phyloP scores from a whole-genome alignment of 176 grass and related monocot genomes.

The Coix lacrymajobi region DNA sequence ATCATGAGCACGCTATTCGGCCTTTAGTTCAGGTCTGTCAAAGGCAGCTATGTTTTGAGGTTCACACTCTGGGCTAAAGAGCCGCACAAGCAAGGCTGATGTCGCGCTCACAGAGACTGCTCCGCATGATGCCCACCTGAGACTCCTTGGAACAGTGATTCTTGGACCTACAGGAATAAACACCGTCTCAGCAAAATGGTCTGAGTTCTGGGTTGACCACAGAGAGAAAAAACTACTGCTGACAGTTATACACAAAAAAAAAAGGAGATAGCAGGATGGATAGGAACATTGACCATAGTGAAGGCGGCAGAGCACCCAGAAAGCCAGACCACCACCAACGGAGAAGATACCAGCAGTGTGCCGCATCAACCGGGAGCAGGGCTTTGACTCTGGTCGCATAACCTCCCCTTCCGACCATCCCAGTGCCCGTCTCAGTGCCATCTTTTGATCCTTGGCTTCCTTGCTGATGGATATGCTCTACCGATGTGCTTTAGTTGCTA shows the following conservation, averaged over 20 bases:
- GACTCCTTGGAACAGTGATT: slow-evolving; percentile 69
- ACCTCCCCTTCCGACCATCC: slow-evolving; percentile 95
- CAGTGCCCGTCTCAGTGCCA: slow-evolving; percentile 54
- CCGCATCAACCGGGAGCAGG: slow-evolving; percentile 74
- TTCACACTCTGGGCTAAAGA: slow-evolving; percentile 94
- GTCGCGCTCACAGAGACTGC: slow-evolving; percentile 48
- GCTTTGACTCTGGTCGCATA: slow-evolving; percentile 88
- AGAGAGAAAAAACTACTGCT: neutral
- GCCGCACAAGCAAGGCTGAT: slow-evolving; percentile 57
- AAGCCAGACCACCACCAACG: slow-evolving; percentile 64
- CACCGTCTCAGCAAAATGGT: neutral
- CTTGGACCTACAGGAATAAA: slow-evolving; percentile 59
- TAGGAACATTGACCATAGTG: slow-evolving; percentile 59
- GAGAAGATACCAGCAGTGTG: slow-evolving; percentile 85
- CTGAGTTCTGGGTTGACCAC: neutral
- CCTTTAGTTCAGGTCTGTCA: slow-evolving; percentile 41
- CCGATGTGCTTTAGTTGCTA: neutral
- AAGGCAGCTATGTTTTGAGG: slow-evolving; percentile 85
- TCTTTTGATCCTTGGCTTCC: slow-evolving; percentile 25
- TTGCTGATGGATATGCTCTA: neutral
- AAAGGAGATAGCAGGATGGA: neutral
- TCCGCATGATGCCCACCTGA: slow-evolving; percentile 72
- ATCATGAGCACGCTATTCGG: no score
- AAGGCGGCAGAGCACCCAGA: slow-evolving; percentile 88
- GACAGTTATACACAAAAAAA: neutral